phyloP scores from a whole-genome alignment of 139 green algal genomes.

The Coccomyxa sp. region DNA sequence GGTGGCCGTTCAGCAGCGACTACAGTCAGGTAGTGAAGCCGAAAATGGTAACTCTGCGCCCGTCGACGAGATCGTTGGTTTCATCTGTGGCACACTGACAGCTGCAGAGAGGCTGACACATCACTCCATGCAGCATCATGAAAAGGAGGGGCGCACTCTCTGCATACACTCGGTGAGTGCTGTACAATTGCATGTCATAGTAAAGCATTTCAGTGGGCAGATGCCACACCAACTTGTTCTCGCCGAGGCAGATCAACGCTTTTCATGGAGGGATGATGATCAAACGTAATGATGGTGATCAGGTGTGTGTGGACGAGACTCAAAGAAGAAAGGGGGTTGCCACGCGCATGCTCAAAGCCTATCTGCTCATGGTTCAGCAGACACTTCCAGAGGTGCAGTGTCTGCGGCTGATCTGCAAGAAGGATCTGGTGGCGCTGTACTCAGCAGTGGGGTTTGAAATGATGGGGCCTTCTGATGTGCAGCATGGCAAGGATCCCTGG shows the following conservation, averaged over 20 bases:
- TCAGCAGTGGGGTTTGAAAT: constrained; percentile 32
- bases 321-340: constrained; percentile 34
- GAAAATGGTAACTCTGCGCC: too few species aligned
- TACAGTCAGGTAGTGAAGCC: not conserved
- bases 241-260: too few species aligned
- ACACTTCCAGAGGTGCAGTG: constrained; percentile 24
- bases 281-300: too few species aligned
- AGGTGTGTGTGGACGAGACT: constrained; percentile 31
- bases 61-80: constrained; percentile 9
- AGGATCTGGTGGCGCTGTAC: constrained; percentile 37
- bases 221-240: too few species aligned
- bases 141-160: constrained; percentile 40
- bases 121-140: constrained; percentile 57
- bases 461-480: constrained; percentile 40
- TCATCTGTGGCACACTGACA: constrained; percentile 52
- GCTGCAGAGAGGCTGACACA: constrained; percentile 37
- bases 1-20: constrained; percentile 9
- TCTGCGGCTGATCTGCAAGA: constrained; percentile 55
- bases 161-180: constrained; percentile 46
- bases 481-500: constrained; percentile 58
- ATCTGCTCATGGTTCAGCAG: constrained; percentile 32
- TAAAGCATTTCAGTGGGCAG: too few species aligned
- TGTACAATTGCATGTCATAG: not conserved
- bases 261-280: too few species aligned
- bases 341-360: constrained; percentile 42